A percentile compares a stretch with the other conserved stretches of the same genome.
phyloP scores from a whole-genome alignment of 1,284 basidiomycete species.

The Neonothopanus nambi region DNA sequence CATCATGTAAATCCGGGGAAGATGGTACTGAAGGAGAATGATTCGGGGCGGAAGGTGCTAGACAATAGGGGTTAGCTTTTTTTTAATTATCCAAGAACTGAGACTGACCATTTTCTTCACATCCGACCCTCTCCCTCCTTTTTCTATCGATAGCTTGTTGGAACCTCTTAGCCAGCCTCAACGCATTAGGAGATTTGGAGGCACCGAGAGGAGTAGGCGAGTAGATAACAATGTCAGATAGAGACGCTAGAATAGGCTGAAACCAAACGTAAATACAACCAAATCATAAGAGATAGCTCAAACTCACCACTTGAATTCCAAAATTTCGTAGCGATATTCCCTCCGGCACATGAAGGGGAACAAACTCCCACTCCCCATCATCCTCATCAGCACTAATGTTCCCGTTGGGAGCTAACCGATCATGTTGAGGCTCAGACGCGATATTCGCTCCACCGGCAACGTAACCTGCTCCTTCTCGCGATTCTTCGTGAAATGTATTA shows the following conservation, averaged over 20 bases:
- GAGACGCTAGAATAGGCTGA: constrained; percentile 78
- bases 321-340: constrained; percentile 80
- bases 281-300: constrained; percentile 5
- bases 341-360: constrained; percentile 66
- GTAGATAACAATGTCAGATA: constrained; percentile 89
- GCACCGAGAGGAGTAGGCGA: constrained; percentile 60
- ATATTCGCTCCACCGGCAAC: too few relatives aligned
- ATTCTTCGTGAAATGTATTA: not conserved
- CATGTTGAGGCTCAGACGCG: too few relatives aligned
- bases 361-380: constrained; percentile 57
- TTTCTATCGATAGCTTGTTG: constrained; percentile 52
- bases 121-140: constrained; percentile 16
- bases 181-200: constrained; percentile 45
- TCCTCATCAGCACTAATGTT: constrained; percentile 22
- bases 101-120: too few relatives aligned
- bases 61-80: not conserved
- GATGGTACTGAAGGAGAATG: not conserved
- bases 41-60: not conserved
- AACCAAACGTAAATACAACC: not conserved
- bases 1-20: not conserved
- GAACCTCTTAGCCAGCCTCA: constrained; percentile 58
- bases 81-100: not conserved
- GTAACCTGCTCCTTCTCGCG: too few relatives aligned
- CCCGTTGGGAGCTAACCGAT: too few relatives aligned
- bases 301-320: constrained; percentile 78